These are phyloP conservation scores for Sarocladium oryzae DNA, from an alignment of 2,329 filamentous ascomycete species.

Conservation along the genomic window DNA sequence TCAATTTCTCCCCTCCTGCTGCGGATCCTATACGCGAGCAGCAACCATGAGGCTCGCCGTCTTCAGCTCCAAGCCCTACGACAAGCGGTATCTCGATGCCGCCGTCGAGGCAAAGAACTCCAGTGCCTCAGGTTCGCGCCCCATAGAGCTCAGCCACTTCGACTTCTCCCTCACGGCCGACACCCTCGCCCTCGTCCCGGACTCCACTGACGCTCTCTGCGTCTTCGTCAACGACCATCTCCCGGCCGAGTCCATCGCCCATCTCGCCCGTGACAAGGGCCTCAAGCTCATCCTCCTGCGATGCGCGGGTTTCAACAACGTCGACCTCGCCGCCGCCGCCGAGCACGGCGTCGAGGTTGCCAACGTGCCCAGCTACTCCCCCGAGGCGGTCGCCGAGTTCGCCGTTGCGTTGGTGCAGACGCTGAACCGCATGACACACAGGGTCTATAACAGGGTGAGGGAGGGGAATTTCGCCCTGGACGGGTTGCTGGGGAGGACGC, in stretches of 20 bases:
- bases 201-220: conserved; percentile 51
- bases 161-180: conserved; percentile 48
- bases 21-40: background rate
- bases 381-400: conserved; percentile 65
- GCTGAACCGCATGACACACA: conserved; percentile 61
- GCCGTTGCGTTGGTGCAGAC: conserved; percentile 61
- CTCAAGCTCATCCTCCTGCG: conserved; percentile 56
- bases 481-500: conserved; percentile 54
- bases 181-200: conserved; percentile 46
- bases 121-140: conserved; percentile 13
- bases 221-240: conserved; percentile 63
- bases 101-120: conserved; percentile 29
- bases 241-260: conserved; percentile 41
- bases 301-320: conserved; percentile 63
- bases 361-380: conserved; percentile 62
- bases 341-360: conserved; percentile 53
- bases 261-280: conserved; percentile 38
- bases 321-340: conserved; percentile 52
- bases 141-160: conserved; percentile 49
- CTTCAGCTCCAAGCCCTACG: conserved; percentile 60
- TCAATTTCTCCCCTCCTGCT: background rate
- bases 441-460: conserved; percentile 60
- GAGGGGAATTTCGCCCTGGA: conserved; percentile 63
- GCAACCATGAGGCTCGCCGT: conserved; percentile 50
- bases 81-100: conserved; percentile 46